A percentile compares a stretch with the other conserved stretches of the same genome.
phyloP scores from a whole-genome alignment of 164 flowering plant species.

The Liquidambar formosana region DNA sequence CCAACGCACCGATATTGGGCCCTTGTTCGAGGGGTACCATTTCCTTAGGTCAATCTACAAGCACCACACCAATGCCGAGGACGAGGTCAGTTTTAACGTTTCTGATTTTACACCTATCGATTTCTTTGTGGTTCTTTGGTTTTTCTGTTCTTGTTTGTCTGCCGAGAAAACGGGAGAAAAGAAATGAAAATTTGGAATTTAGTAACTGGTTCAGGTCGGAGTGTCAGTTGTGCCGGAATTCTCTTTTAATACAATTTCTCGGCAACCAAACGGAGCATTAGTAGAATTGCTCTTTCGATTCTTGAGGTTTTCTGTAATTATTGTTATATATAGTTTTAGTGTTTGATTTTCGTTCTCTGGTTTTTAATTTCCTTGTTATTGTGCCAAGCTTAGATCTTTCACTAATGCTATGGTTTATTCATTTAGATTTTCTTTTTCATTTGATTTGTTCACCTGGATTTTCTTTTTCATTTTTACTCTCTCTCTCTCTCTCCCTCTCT shows the following conservation, averaged over 20 bases:
- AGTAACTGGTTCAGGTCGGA: no score
- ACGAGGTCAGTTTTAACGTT: constrained; percentile 34
- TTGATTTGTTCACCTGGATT: no score
- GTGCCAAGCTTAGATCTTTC: no score
- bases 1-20: constrained; percentile 27
- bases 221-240: no score
- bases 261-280: not conserved
- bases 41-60: constrained; percentile 47
- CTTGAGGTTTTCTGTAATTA: not conserved
- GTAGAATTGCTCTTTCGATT: not conserved
- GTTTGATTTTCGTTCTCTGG: no score
- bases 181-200: no score
- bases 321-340: no score
- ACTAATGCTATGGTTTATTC: no score
- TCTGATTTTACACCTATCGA: not conserved
- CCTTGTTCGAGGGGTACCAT: constrained; percentile 38
- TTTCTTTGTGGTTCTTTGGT: not conserved
- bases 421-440: no score
- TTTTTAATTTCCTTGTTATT: no score
- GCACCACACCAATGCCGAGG: constrained; percentile 61
- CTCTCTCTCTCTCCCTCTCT: no score
- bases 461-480: no score
- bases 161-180: not conserved
- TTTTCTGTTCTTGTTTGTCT: not conserved
- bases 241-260: not conserved